Evolutionary conservation across 2,329 filamentous ascomycete genomes (phyloP).

Genomic region (Pseudocercospora cruenta): DNA sequence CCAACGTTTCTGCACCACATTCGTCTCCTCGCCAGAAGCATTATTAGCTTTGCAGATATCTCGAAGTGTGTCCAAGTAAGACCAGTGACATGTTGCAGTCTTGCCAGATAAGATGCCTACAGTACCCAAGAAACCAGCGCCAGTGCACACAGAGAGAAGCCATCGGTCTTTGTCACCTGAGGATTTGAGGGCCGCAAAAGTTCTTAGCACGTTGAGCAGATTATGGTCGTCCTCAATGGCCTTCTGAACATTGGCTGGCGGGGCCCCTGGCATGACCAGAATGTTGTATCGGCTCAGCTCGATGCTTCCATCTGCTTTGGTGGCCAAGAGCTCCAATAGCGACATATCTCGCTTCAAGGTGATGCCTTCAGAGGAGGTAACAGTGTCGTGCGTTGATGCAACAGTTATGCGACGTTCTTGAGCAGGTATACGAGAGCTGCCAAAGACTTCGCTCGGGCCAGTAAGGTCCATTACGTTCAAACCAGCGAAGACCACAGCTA

Average conservation of each 20-base stretch:
- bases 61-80: constrained; percentile 9
- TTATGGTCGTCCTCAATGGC: constrained; percentile 13
- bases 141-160: constrained; percentile 22
- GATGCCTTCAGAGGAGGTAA: constrained; percentile 16
- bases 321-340: constrained; percentile 3
- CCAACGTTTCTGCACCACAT: constrained; percentile 19
- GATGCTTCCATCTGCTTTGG: neutral
- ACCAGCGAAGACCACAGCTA: constrained; percentile 18
- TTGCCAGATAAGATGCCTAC: constrained; percentile 8
- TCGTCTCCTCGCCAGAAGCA: constrained; percentile 1
- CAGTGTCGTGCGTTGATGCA: constrained; percentile 13
- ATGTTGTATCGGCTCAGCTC: constrained; percentile 10
- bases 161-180: neutral
- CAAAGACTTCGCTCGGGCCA: constrained; percentile 24
- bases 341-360: constrained; percentile 11
- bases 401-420: constrained; percentile 5
- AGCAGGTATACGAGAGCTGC: constrained; percentile 9
- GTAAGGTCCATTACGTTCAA: constrained; percentile 25
- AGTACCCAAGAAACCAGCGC: constrained; percentile 14
- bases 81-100: constrained; percentile 21
- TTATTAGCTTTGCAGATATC: constrained; percentile 10
- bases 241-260: neutral
- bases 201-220: constrained; percentile 6
- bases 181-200: constrained; percentile 2
- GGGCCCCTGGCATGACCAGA: constrained; percentile 18